Evolutionary conservation across 1,284 basidiomycete species (phyloP).

Genomic region (Malassezia equina): DNA sequence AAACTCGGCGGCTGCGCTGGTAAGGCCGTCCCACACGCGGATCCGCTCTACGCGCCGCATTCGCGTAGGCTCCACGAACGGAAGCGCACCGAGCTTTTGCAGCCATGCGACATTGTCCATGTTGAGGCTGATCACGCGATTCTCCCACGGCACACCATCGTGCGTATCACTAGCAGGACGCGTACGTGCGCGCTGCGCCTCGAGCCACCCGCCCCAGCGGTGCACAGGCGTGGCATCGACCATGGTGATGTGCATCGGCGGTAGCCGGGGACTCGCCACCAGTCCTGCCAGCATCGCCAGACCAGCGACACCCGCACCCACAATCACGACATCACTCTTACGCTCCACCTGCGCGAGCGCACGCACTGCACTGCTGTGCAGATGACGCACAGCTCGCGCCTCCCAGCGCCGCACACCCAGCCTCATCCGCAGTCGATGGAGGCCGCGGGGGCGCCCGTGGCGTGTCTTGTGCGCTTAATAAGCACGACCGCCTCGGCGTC

Average conservation of each 20-base stretch:
- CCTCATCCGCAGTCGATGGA: neutral
- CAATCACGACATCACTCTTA: constrained; percentile 35
- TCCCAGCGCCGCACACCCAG: neutral
- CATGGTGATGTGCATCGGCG: constrained; percentile 23
- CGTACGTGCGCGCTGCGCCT: constrained; percentile 11
- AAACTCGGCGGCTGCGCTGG: constrained; percentile 38
- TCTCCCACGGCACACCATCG: constrained; percentile 37
- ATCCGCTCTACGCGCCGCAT: constrained; percentile 34
- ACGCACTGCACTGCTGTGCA: neutral
- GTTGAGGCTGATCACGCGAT: constrained; percentile 41
- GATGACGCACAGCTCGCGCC: neutral
- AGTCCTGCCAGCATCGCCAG: constrained; percentile 25
- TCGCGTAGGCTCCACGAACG: constrained; percentile 25
- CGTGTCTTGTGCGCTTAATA: neutral
- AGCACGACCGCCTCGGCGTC: neutral
- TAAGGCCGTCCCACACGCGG: constrained; percentile 44
- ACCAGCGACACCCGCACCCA: constrained; percentile 43
- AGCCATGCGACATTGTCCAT: constrained; percentile 41
- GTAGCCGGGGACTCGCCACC: constrained; percentile 2
- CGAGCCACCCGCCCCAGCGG: constrained; percentile 23
- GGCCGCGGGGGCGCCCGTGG: neutral
- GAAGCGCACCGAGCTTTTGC: constrained; percentile 30
- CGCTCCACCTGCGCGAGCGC: neutral
- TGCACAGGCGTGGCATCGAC: constrained; percentile 34
- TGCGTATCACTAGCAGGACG: constrained; percentile 9